Base-by-base conservation (phyloP, 176 grass and related monocot species). In the Chloris gayana region DNA sequence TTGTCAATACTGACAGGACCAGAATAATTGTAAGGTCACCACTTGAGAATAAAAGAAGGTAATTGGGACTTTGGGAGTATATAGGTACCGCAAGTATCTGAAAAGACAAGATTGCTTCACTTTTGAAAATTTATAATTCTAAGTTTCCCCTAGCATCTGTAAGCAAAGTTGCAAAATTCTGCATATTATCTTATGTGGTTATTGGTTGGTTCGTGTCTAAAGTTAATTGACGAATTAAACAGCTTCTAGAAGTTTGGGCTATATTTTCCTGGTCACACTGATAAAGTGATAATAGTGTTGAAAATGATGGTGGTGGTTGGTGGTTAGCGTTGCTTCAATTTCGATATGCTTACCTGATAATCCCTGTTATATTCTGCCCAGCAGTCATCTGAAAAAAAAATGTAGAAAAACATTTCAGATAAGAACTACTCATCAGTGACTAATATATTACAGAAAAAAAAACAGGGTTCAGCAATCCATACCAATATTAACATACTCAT, bases 401-500 rank as follows among this genome's bases (percentile, higher is more conserved):
- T 31, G 65, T 10, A 57, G 54, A 54, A 65, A 39, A 60, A 39
- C 14, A 29, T 59, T 77, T 67, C 39, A 76, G 74, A 17, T 32
- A 67, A 41, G 18, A 62, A 25, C 38, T 54, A 59, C 45, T 71
- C 37, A 15, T 21, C 54, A 3, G n/a, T n/a, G n/a, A n/a, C n/a
- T n/a, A n/a, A 15, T 25, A n/a, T 53, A 47, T 21, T 21, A 1
- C 38, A 14, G 22, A 14, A 78, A 42, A 60, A 22, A 59, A 34
- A 65, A 79, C 6, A 47, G 27, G 60, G 72, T n/a, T 68, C 8
- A 58, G 12, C 0, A 64, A 42, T 34, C 29, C 31, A 6, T 69
- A 99, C 96, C 96, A 86, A 99, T 93, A 56, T 99, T 99, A 30
- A 99, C 91, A 76, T 95, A 99, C 17, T 82, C 14, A 30, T 95